Conservation (phyloP, 345 rosid species). For the Eutrema yunnanense region DNA sequence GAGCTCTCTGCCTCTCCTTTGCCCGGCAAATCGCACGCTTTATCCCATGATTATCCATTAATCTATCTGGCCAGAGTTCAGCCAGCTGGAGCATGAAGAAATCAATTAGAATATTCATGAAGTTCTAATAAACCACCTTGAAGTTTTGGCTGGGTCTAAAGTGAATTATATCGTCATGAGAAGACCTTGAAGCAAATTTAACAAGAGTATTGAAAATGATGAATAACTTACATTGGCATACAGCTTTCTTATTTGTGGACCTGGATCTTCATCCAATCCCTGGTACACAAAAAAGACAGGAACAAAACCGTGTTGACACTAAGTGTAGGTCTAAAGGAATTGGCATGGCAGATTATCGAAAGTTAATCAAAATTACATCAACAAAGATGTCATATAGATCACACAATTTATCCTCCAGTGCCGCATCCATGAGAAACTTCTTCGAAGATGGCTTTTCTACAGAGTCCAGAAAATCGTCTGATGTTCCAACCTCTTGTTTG, state of each 20-base stretch:
- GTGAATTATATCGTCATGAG: neutral
- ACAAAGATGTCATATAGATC: slow-evolving; percentile 90
- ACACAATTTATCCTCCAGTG: slow-evolving; percentile 84
- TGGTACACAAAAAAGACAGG: slow-evolving; percentile 9
- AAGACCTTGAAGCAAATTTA: neutral
- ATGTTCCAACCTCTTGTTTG: slow-evolving; percentile 51
- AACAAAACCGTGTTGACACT: slow-evolving; percentile 3
- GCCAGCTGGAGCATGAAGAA: slow-evolving; percentile 37
- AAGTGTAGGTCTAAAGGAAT: neutral
- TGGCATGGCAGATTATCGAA: neutral
- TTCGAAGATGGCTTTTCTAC: slow-evolving; percentile 44
- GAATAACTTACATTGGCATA: slow-evolving; percentile 48
- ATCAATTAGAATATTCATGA: neutral
- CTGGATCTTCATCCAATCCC: slow-evolving; percentile 78
- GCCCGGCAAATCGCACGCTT: slow-evolving; percentile 46
- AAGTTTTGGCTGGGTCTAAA: neutral
- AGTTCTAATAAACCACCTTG: neutral
- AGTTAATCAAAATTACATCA: slow-evolving; percentile 46
- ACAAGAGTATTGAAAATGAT: neutral
- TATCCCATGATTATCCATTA: slow-evolving; percentile 46
- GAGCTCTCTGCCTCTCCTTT: slow-evolving; percentile 40
- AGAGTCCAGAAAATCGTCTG: slow-evolving; percentile 71
- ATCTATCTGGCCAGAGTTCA: slow-evolving; percentile 48
- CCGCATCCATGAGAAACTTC: slow-evolving; percentile 62
- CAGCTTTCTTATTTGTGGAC: slow-evolving; percentile 81